Percentiles rank a stretch among this genome's conserved stretches.
Conservation (phyloP, 164 flowering plant genomes). For the Stephania japonica region DNA sequence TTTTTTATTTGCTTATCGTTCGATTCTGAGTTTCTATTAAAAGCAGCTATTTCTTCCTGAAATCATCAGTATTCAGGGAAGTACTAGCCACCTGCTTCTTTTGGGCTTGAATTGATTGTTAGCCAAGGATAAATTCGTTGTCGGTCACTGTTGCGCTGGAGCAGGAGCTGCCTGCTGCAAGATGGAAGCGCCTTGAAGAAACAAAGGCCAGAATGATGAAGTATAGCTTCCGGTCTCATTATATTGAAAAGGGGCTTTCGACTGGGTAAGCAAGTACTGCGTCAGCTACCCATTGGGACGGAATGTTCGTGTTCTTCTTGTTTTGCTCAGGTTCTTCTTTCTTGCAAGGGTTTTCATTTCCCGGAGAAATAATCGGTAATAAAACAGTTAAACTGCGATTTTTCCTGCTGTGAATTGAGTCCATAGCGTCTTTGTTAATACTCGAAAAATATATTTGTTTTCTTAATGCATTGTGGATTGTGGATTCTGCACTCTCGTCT, state of each 20-base stretch:
- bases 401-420: neutral
- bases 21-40: neutral
- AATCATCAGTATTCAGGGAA: neutral
- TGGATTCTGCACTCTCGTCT: no score
- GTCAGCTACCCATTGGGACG: neutral
- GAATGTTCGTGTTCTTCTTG: neutral
- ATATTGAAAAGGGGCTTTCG: neutral
- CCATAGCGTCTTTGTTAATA: neutral
- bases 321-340: neutral
- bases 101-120: slow-evolving; percentile 5
- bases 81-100: slow-evolving; percentile 15
- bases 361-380: neutral
- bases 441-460: neutral
- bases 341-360: neutral
- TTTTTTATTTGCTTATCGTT: neutral
- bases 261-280: neutral
- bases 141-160: neutral
- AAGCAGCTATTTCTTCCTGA: neutral
- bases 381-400: neutral
- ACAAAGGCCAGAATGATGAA: neutral
- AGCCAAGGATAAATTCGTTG: neutral
- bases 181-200: neutral
- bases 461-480: neutral
- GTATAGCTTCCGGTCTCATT: neutral
- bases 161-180: neutral